Percentiles rank a stretch among this genome's conserved stretches.
These are phyloP conservation scores for Ambrosia hybrid DNA, from an alignment of 140 eudicot species.

Conservation along the genomic window DNA sequence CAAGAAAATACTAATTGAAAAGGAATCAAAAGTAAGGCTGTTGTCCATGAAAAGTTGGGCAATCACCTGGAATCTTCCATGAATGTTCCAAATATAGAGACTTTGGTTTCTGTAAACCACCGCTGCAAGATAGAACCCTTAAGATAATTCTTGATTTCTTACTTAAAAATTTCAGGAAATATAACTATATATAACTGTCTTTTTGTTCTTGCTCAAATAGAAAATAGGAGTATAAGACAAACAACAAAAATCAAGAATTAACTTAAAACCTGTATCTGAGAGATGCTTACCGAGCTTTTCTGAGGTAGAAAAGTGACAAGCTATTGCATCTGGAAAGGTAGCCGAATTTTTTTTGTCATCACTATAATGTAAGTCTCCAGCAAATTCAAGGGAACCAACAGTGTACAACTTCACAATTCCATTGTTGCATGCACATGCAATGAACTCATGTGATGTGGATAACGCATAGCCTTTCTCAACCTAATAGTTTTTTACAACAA, in stretches of 20 bases:
- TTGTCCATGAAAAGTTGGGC: background rate
- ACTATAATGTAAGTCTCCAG: slow-evolving; percentile 47
- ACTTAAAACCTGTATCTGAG: background rate
- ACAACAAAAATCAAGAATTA: background rate
- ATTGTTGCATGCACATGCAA: slow-evolving; percentile 82
- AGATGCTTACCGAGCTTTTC: slow-evolving; percentile 58
- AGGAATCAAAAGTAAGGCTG: background rate
- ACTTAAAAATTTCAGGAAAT: slow-evolving; percentile 1
- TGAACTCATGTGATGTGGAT: slow-evolving; percentile 53
- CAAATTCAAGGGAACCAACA: slow-evolving; percentile 45
- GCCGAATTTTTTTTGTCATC: slow-evolving; percentile 44
- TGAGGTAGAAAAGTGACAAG: slow-evolving; percentile 64
- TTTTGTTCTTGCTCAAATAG: slow-evolving; percentile 12
- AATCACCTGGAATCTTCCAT: slow-evolving; percentile 57
- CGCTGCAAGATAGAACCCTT: slow-evolving; percentile 46
- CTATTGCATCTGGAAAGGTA: slow-evolving; percentile 67
- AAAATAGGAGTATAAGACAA: background rate
- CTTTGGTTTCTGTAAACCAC: slow-evolving; percentile 71
- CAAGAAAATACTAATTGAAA: slow-evolving; percentile 5
- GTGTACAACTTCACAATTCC: slow-evolving; percentile 60
- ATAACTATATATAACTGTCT: background rate
- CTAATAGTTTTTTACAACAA: slow-evolving; percentile 35
- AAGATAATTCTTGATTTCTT: slow-evolving; percentile 19
- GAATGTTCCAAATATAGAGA: slow-evolving; percentile 71
- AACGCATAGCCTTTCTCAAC: slow-evolving; percentile 68